Evolutionary conservation across 495 filamentous ascomycete genomes (phyloP).

Genomic region (Lineolata rhizophorae): DNA sequence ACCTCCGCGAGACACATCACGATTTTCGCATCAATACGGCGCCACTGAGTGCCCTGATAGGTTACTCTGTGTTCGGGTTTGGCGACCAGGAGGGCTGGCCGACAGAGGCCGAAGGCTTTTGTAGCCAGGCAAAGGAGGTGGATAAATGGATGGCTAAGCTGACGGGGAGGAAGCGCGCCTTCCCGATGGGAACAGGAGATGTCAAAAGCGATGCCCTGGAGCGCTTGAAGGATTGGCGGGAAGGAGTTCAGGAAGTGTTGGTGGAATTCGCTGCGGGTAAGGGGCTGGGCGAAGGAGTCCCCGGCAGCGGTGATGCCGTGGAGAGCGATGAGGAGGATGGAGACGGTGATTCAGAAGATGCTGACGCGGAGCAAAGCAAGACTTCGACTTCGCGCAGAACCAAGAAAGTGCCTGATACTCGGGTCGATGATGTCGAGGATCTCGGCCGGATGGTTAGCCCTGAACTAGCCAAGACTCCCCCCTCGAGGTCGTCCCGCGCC

Average conservation of each 20-base stretch:
- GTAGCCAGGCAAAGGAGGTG: slow-evolving; percentile 66
- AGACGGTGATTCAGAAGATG: slow-evolving; percentile 27
- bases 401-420: slow-evolving; percentile 23
- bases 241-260: slow-evolving; percentile 51
- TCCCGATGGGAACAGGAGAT: slow-evolving; percentile 73
- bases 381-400: slow-evolving; percentile 13
- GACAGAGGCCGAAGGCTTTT: slow-evolving; percentile 73
- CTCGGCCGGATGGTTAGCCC: slow-evolving; percentile 31
- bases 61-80: slow-evolving; percentile 86
- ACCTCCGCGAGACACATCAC: slow-evolving; percentile 76
- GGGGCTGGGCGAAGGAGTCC: slow-evolving; percentile 54
- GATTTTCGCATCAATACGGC: slow-evolving; percentile 91
- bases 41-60: slow-evolving; percentile 49
- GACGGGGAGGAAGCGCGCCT: slow-evolving; percentile 58
- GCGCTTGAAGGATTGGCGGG: slow-evolving; percentile 52
- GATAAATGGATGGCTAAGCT: slow-evolving; percentile 93
- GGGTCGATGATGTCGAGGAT: slow-evolving; percentile 73
- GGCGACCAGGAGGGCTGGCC: slow-evolving; percentile 85
- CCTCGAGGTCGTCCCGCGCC: slow-evolving; percentile 8
- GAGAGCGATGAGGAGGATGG: slow-evolving; percentile 62
- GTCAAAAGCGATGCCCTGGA: slow-evolving; percentile 45
- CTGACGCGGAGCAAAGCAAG: slow-evolving; percentile 16
- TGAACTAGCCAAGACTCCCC: slow-evolving; percentile 2
- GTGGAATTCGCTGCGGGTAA: slow-evolving; percentile 37
- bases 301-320: slow-evolving; percentile 56